These are phyloP conservation scores for Chrysosporium keratinophilum DNA, from an alignment of 2,329 filamentous ascomycete genomes.

Conservation along the genomic window DNA sequence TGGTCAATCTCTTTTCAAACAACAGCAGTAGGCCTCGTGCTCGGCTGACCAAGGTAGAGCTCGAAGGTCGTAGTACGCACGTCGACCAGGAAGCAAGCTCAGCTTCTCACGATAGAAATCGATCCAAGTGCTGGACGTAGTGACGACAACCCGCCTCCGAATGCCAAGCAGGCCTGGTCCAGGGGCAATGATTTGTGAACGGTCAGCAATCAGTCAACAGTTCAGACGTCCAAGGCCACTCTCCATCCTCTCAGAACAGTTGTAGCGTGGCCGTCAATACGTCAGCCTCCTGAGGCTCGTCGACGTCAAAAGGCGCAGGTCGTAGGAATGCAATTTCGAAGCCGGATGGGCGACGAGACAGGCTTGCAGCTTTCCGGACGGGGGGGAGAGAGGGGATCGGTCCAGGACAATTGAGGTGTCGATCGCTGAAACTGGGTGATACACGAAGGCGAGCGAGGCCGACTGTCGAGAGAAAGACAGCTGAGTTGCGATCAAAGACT, in stretches of 20 bases:
- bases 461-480: neutral
- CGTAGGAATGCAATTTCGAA: neutral
- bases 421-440: slow-evolving; percentile 11
- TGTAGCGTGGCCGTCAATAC: neutral
- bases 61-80: neutral
- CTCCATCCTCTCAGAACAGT: neutral
- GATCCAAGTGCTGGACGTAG: neutral
- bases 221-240: neutral
- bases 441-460: neutral
- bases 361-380: neutral
- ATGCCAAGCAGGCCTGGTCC: slow-evolving; percentile 6
- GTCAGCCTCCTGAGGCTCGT: neutral
- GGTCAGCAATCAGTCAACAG: neutral
- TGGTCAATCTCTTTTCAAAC: neutral
- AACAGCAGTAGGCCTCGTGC: neutral
- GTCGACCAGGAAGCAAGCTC: neutral
- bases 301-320: neutral
- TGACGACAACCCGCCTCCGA: neutral
- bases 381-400: neutral
- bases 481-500: neutral
- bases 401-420: slow-evolving; percentile 2
- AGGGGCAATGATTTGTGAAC: neutral
- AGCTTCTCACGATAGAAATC: neutral
- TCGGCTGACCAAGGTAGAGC: neutral
- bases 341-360: neutral